Evolutionary conservation across 371 early-diverging fungal genomes (phyloP), one percentile per base, ranked within the genome.

Genomic region (Mucor saturninus): DNA sequence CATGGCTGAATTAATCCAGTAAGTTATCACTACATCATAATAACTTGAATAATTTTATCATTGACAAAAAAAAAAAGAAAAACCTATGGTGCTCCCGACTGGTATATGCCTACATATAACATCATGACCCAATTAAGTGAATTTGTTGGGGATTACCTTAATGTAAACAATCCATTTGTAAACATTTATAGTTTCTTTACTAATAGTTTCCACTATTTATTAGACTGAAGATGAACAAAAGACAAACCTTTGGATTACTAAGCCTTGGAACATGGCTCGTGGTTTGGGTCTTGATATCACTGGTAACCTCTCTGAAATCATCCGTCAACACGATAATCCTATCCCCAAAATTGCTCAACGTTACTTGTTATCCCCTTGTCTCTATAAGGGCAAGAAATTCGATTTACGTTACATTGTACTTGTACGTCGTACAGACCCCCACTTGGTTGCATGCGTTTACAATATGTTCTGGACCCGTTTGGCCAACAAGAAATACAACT

Each of bases 391-490:
- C 43, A 85, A 85, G 56, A 86, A 86, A 61, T 86, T 84, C 48
- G 83, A 83, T 58, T 65, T 86, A 63, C 76, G 84, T 0, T 86
- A 83, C 61, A 83, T 84, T 75, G 86, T 83, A 0, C 65, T 84
- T 9, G 67, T 86, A 45, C 76, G 79, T 39, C 74, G 72, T 4
- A 72, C 69, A 1, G 63, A 80, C 10, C 83, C 81, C 56, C 56
- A 73, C 40, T 62, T 76, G 61, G 62, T 81, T 62, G 78, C 59
- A 10, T 61, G 68, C 58, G 77, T 83, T 2, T 83, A 86, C 66
- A 83, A 83, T 56, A 83, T 83, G 84, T 86, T 86, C 61, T 84
- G 84, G 85, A 77, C 81, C 48, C 85, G 86, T 9, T 67, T 86
- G 31, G 85, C 86, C 15, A 84, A 86, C 65, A 83, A 86, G 51